A percentile compares a stretch with the other conserved stretches of the same genome.
phyloP scores from a whole-genome alignment of 225 moss, liverwort and hornwort genomes.

The Sphagnum tenellum region DNA sequence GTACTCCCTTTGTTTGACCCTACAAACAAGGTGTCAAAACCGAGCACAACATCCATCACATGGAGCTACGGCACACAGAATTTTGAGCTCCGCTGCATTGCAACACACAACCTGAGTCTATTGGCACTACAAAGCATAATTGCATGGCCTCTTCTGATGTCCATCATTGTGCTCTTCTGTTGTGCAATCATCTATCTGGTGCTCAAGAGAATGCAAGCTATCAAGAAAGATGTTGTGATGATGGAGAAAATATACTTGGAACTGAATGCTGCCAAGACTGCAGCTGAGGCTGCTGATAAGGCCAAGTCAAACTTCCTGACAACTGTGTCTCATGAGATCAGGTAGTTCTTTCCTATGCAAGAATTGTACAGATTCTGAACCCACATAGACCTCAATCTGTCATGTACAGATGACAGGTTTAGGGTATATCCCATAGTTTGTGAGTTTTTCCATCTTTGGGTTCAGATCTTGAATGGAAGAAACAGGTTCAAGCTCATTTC shows the following conservation, averaged over 20 bases:
- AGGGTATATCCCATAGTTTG: no score
- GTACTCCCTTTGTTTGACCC: slow-evolving; percentile 28
- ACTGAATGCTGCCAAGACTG: slow-evolving; percentile 22
- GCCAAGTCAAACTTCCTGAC: slow-evolving; percentile 48
- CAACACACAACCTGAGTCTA: slow-evolving; percentile 23
- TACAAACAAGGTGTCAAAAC: not conserved
- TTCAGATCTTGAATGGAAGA: no score
- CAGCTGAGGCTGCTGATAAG: slow-evolving; percentile 38
- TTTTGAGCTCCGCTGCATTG: slow-evolving; percentile 29
- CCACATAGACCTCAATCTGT: no score
- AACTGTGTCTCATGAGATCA: slow-evolving; percentile 51
- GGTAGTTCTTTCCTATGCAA: slow-evolving; percentile 6
- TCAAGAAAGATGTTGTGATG: slow-evolving; percentile 26
- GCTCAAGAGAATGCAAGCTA: slow-evolving; percentile 40
- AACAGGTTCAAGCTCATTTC: no score
- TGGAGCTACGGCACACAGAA: slow-evolving; percentile 33
- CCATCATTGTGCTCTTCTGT: slow-evolving; percentile 30
- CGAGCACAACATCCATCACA: slow-evolving; percentile 12
- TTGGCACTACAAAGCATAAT: slow-evolving; percentile 24
- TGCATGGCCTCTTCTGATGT: slow-evolving; percentile 52
- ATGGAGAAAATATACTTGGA: slow-evolving; percentile 37
- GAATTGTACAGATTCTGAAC: no score
- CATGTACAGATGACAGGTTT: no score
- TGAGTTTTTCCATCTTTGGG: no score
- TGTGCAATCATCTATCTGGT: slow-evolving; percentile 25